Percentiles rank a stretch among this genome's conserved stretches.
phyloP scores from a whole-genome alignment of 768 basidiomycete species.

The Cubamyces sp. region DNA sequence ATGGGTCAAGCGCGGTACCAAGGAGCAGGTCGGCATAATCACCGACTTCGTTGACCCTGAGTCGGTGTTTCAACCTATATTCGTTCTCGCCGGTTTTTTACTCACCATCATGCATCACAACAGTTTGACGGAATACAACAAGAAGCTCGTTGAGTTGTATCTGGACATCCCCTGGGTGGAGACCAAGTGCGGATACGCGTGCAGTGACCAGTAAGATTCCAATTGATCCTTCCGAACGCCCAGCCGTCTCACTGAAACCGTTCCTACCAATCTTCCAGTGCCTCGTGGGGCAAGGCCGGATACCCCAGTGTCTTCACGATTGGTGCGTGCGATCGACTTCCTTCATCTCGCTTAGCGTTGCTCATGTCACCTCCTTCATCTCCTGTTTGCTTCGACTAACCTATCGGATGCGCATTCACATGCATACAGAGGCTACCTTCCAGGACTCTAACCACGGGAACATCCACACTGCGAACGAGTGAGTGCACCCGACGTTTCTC shows the following conservation, averaged over 20 bases:
- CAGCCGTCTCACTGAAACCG: constrained; percentile 32
- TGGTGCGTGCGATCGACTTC: constrained; percentile 47
- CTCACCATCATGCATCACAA: constrained; percentile 18
- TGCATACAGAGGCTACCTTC: constrained; percentile 61
- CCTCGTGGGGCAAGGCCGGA: constrained; percentile 86
- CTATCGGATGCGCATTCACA: constrained; percentile 18
- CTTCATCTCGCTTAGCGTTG: constrained; percentile 18
- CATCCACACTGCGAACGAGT: constrained; percentile 86
- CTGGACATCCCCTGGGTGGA: constrained; percentile 84
- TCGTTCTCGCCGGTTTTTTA: background rate
- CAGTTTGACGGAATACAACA: constrained; percentile 83
- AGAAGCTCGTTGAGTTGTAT: constrained; percentile 74
- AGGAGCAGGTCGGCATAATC: constrained; percentile 77
- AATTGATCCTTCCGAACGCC: constrained; percentile 27
- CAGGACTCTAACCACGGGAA: constrained; percentile 73
- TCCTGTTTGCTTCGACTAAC: constrained; percentile 4
- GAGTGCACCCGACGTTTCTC: constrained; percentile 37
- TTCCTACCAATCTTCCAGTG: constrained; percentile 44
- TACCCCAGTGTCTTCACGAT: constrained; percentile 86
- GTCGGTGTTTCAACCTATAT: constrained; percentile 22
- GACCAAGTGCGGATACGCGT: constrained; percentile 93
- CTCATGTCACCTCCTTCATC: constrained; percentile 15
- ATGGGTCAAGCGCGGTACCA: constrained; percentile 78
- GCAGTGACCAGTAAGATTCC: constrained; percentile 80
- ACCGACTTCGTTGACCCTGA: constrained; percentile 73